Evolutionary conservation across 306 rosid genomes (phyloP).

Genomic region (Sindora glabra): DNA sequence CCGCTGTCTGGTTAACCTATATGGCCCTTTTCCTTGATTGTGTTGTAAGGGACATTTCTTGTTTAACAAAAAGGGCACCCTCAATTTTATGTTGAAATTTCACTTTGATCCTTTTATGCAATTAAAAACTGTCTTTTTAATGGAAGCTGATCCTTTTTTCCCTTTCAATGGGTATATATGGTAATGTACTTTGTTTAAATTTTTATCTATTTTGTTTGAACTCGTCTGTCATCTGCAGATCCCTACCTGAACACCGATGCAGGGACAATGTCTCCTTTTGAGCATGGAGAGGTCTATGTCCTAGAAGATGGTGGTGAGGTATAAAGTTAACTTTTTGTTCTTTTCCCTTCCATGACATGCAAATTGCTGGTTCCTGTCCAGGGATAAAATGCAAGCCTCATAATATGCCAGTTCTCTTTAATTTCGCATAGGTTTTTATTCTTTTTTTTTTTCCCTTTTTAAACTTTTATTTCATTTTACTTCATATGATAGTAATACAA

Average conservation of each 20-base stretch:
- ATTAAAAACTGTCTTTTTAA: not conserved
- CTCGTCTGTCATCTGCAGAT: constrained; percentile 34
- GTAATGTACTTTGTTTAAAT: not conserved
- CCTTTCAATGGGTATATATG: too few species aligned
- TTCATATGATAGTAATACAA: not conserved
- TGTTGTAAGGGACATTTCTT: constrained; percentile 7
- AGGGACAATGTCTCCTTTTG: constrained; percentile 85
- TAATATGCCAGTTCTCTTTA: constrained; percentile 1
- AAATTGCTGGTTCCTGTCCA: not conserved
- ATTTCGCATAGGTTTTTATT: not conserved
- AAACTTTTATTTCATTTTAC: not conserved
- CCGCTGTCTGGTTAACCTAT: constrained; percentile 5
- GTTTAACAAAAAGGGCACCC: not conserved
- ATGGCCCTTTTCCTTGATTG: not conserved
- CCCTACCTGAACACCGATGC: constrained; percentile 90
- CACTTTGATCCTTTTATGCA: not conserved
- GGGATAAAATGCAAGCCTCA: not conserved
- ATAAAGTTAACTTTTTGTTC: not conserved
- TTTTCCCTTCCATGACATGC: too few species aligned
- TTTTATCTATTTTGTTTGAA: constrained; percentile 2
- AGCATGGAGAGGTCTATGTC: constrained; percentile 85
- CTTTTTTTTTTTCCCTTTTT: not conserved
- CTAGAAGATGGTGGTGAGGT: constrained; percentile 91
- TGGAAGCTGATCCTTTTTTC: not conserved
- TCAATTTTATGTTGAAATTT: constrained; percentile 3